phyloP scores from a whole-genome alignment of 768 basidiomycete genomes.

The Rhizopogon vesiculosus region DNA sequence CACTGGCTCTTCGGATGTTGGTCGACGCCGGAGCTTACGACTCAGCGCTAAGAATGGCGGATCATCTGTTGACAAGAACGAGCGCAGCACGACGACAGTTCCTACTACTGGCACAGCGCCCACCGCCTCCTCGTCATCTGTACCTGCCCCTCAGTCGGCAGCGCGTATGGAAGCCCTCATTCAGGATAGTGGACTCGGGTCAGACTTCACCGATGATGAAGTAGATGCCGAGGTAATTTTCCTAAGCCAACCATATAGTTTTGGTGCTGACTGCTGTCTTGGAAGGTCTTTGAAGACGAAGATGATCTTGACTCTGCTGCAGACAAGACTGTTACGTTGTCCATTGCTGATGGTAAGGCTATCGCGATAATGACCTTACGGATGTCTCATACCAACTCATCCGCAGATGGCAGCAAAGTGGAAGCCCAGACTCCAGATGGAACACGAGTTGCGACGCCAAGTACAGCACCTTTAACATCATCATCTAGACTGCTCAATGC shows the following conservation, averaged over 20 bases:
- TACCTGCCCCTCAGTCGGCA: conserved; percentile 19
- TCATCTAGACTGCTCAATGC: conserved; percentile 27
- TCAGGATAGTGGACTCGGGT: conserved; percentile 57
- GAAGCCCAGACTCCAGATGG: conserved; percentile 98
- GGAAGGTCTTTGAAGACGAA: conserved; percentile 80
- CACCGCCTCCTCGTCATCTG: conserved; percentile 21
- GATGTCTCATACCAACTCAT: conserved; percentile 6
- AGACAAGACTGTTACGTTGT: conserved; percentile 85
- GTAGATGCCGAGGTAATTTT: conserved; percentile 64
- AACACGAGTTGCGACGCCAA: conserved; percentile 89
- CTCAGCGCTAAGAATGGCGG: conserved; percentile 64
- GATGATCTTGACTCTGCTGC: conserved; percentile 66
- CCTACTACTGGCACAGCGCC: conserved; percentile 11
- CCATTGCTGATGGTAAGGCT: conserved; percentile 70
- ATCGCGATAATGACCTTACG: not conserved
- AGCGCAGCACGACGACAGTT: conserved; percentile 9
- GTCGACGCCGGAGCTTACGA: conserved; percentile 76
- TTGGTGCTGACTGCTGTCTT: conserved; percentile 9
- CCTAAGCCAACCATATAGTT: not conserved
- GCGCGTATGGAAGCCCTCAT: conserved; percentile 47
- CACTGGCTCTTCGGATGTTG: conserved; percentile 37
- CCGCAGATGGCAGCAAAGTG: conserved; percentile 81
- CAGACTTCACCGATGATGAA: conserved; percentile 82
- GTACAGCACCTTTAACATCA: conserved; percentile 34
- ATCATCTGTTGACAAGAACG: conserved; percentile 11